Conservation (phyloP, 139 green algal genomes). For the Closterium sp. region DNA sequence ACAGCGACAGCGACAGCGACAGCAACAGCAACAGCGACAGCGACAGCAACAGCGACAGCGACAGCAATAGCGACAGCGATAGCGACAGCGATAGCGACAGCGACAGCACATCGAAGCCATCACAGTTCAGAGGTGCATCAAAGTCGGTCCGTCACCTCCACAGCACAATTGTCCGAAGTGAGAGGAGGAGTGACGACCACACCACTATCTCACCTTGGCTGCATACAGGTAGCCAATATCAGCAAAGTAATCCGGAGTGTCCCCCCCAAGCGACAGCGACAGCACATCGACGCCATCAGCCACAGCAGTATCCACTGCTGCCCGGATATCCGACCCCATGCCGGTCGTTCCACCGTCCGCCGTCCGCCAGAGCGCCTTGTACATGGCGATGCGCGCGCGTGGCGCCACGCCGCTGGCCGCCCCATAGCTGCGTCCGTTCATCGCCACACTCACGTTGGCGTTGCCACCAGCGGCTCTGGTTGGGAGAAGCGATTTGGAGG, state of each 20-base stretch:
- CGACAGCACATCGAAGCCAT: too few species aligned
- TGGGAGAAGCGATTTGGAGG: too few species aligned
- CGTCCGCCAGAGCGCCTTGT: not conserved
- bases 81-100: too few species aligned
- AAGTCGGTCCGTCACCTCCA: too few species aligned
- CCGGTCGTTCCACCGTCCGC: not conserved
- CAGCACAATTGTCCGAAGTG: too few species aligned
- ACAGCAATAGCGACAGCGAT: too few species aligned
- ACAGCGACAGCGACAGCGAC: too few species aligned
- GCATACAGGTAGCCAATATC: not conserved
- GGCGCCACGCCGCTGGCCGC: not conserved
- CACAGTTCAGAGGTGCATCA: too few species aligned
- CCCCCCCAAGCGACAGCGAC: not conserved
- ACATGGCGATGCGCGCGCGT: not conserved
- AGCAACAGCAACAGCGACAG: too few species aligned
- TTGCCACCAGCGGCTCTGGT: not conserved
- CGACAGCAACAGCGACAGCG: too few species aligned
- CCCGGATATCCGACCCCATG: not conserved
- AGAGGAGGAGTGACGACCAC: too few species aligned
- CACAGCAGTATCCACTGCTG: not conserved
- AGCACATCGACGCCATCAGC: not conserved
- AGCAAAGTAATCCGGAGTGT: not conserved
- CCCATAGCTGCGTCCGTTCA: not conserved
- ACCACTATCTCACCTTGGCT: not conserved
- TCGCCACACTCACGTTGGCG: not conserved